A percentile compares a stretch with the other conserved stretches of the same genome.
These are phyloP conservation scores for Colletotrichum euphorbiae DNA, from an alignment of 2,329 filamentous ascomycete genomes.

Conservation along the genomic window DNA sequence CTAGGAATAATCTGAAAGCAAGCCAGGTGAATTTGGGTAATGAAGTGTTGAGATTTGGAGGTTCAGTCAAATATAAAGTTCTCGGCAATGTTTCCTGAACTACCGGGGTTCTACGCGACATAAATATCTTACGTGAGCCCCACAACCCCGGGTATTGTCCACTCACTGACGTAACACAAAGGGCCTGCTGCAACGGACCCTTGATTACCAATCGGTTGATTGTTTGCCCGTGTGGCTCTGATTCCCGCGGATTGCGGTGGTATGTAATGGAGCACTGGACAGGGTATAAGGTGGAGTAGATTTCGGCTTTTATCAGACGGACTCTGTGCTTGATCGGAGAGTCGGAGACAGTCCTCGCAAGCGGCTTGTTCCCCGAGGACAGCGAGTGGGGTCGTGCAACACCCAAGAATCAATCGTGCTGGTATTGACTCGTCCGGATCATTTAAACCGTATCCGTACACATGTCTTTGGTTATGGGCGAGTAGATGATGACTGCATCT, in stretches of 20 bases:
- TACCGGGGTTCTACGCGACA: not conserved
- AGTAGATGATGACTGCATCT: too few relatives aligned
- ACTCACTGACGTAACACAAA: slow-evolving; percentile 31
- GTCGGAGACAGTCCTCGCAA: slow-evolving; percentile 13
- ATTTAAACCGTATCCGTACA: too few relatives aligned
- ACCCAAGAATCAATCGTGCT: too few relatives aligned
- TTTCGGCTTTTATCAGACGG: slow-evolving; percentile 24
- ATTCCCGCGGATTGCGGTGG: slow-evolving; percentile 20
- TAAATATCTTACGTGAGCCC: slow-evolving; percentile 29
- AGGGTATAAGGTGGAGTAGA: slow-evolving; percentile 7
- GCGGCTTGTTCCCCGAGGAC: slow-evolving; percentile 5
- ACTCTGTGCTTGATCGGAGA: not conserved
- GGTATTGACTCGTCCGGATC: too few relatives aligned
- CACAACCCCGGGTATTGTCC: too few relatives aligned
- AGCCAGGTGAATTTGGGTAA: not conserved
- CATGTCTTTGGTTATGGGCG: too few relatives aligned
- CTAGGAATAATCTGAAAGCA: too few relatives aligned
- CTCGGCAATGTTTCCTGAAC: too few relatives aligned
- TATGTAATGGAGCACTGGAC: slow-evolving; percentile 16
- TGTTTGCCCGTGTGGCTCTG: not conserved
- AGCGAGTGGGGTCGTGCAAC: not conserved
- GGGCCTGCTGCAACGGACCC: not conserved
- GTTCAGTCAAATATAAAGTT: too few relatives aligned
- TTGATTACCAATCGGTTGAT: slow-evolving; percentile 27
- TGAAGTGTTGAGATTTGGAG: not conserved